Percentiles rank a stretch among this genome's conserved stretches.
Conservation (phyloP, 345 rosid species). For the Geranium rotundifolium region DNA sequence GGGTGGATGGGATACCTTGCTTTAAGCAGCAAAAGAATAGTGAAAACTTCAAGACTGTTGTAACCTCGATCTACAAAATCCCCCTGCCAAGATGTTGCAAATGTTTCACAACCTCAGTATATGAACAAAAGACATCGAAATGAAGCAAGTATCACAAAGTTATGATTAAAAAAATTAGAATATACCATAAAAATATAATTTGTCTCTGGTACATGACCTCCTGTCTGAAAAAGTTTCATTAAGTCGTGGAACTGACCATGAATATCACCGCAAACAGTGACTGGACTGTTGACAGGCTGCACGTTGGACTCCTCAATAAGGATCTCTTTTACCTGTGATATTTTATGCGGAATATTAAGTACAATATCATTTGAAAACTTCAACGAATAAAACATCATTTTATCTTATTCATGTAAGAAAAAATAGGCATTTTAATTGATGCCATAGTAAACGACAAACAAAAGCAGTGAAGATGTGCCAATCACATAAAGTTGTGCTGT, state of each 20-base stretch:
- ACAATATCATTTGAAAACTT: not conserved
- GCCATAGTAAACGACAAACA: no score
- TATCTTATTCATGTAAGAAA: not conserved
- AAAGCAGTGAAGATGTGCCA: not conserved
- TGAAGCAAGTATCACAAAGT: slow-evolving; percentile 1
- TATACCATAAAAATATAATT: slow-evolving; percentile 7
- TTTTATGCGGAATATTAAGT: not conserved
- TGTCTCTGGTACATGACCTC: slow-evolving; percentile 8
- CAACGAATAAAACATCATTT: not conserved
- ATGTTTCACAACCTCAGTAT: slow-evolving; percentile 1
- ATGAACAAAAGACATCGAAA: not conserved
- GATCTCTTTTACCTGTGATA: slow-evolving; percentile 24
- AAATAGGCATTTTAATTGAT: no score
- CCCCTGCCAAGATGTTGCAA: slow-evolving; percentile 41
- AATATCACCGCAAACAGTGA: slow-evolving; percentile 35
- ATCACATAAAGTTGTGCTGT: not conserved
- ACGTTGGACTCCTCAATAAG: slow-evolving; percentile 37
- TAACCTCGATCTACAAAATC: slow-evolving; percentile 95
- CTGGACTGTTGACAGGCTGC: slow-evolving; percentile 38
- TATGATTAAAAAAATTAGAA: not conserved
- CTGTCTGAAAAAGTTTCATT: slow-evolving; percentile 25
- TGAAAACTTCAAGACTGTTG: slow-evolving; percentile 94
- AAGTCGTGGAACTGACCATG: slow-evolving; percentile 38
- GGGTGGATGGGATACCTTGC: slow-evolving; percentile 45
- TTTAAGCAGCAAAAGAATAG: slow-evolving; percentile 90